Evolutionary conservation across 2,329 filamentous ascomycete genomes (phyloP).

Genomic region (Fusarium burgessii): DNA sequence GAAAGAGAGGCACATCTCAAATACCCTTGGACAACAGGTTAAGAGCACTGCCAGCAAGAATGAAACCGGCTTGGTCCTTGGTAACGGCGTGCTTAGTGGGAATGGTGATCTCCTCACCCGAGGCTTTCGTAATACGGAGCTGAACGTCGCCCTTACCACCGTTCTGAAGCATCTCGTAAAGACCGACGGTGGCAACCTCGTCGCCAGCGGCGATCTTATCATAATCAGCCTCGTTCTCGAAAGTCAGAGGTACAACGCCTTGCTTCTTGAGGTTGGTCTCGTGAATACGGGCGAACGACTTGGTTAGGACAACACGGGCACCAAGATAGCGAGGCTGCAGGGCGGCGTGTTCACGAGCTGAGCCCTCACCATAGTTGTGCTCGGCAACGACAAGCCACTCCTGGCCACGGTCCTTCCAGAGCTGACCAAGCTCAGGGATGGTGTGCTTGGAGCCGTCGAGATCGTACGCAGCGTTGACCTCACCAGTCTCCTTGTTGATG

Average conservation of each 20-base stretch:
- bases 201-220: constrained; percentile 86
- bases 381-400: constrained; percentile 96
- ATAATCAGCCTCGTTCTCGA: constrained; percentile 89
- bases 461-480: constrained; percentile 94
- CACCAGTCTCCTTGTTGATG: constrained; percentile 89
- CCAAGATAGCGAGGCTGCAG: constrained; percentile 92
- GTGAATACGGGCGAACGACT: constrained; percentile 92
- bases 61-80: constrained; percentile 90
- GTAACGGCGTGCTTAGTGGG: constrained; percentile 89
- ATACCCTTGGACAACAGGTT: constrained; percentile 81
- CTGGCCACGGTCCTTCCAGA: constrained; percentile 80
- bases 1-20: constrained; percentile 28
- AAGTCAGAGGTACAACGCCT: constrained; percentile 93
- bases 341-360: constrained; percentile 88
- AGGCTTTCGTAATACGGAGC: constrained; percentile 72
- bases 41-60: constrained; percentile 92
- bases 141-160: constrained; percentile 83
- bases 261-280: constrained; percentile 98
- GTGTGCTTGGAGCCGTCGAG: constrained; percentile 78
- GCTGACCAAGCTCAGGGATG: constrained; percentile 87
- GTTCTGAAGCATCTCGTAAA: constrained; percentile 83
- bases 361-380: constrained; percentile 96
- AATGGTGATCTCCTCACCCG: constrained; percentile 75
- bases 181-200: constrained; percentile 81
- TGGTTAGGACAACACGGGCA: constrained; percentile 83